phyloP scores from a whole-genome alignment of 768 basidiomycete species.

The Phlegmacium glaucopus region DNA sequence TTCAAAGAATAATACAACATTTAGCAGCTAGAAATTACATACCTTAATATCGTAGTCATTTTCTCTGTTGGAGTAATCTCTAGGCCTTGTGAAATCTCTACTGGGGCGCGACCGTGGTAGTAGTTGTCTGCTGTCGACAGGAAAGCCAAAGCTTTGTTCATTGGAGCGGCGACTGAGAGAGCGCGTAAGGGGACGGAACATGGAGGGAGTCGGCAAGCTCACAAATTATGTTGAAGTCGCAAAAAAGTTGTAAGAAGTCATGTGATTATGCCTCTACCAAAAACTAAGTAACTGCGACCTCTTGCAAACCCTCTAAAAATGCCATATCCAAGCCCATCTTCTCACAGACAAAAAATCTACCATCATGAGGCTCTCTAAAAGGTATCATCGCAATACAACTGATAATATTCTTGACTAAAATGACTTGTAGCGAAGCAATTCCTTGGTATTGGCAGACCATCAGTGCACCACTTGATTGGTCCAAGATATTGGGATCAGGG shows the following conservation, averaged over 20 bases:
- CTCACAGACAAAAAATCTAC: constrained; percentile 9
- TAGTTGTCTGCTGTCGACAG: background rate
- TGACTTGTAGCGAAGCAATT: background rate
- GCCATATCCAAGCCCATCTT: constrained; percentile 10
- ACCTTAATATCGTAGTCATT: background rate
- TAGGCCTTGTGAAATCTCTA: background rate
- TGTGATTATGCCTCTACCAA: background rate
- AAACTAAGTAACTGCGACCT: background rate
- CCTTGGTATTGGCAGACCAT: constrained; percentile 1
- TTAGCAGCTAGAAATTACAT: background rate
- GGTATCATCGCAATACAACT: constrained; percentile 9
- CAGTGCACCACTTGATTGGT: constrained; percentile 5
- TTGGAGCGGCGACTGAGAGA: background rate
- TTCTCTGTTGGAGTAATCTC: background rate
- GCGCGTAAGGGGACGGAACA: background rate
- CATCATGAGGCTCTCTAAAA: background rate
- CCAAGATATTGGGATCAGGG: constrained; percentile 3
- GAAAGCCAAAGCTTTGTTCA: background rate
- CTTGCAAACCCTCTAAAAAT: constrained; percentile 3
- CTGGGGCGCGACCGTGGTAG: background rate
- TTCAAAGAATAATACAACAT: background rate
- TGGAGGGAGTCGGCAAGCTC: background rate
- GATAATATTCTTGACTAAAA: constrained; percentile 1
- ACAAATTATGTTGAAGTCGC: background rate
- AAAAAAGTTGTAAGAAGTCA: background rate